phyloP scores from a whole-genome alignment of 73 alveolate genomes.

The Paramecium bursaria region DNA sequence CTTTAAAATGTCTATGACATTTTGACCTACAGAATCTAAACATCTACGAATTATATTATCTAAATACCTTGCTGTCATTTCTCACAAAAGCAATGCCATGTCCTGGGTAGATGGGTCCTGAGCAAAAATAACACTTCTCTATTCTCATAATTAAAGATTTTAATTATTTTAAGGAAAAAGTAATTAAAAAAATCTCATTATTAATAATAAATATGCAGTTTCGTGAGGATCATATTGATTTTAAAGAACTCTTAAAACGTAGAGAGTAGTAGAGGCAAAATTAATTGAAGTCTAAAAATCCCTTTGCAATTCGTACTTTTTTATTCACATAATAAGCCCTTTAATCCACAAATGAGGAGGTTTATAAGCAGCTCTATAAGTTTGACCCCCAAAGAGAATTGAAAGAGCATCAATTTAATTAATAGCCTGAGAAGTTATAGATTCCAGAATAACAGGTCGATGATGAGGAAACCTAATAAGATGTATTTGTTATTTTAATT shows the following conservation, averaged over 20 bases:
- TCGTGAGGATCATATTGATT: conserved; percentile 56
- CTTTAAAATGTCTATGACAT: conserved; percentile 98
- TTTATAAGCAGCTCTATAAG: conserved; percentile 55
- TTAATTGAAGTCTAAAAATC: conserved; percentile 33
- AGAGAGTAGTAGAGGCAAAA: conserved; percentile 42
- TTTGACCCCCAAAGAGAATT: conserved; percentile 62
- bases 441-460: neutral
- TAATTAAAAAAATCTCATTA: no score
- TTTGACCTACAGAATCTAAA: conserved; percentile 99
- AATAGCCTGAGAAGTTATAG: neutral
- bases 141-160: no score
- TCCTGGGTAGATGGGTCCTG: conserved; percentile 96
- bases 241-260: conserved; percentile 27
- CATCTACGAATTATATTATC: conserved; percentile 53
- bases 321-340: conserved; percentile 2
- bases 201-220: neutral
- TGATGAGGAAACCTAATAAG: conserved; percentile 25
- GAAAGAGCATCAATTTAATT: neutral
- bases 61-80: conserved; percentile 93
- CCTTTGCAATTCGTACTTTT: conserved; percentile 14
- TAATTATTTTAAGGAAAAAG: no score
- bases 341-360: conserved; percentile 40
- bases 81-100: conserved; percentile 96
- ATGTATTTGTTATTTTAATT: neutral
- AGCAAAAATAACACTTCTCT: conserved; percentile 98